A percentile compares a stretch with the other conserved stretches of the same genome.
phyloP scores from a whole-genome alignment of 176 grass and related monocot species.

The Aegilops longissima region DNA sequence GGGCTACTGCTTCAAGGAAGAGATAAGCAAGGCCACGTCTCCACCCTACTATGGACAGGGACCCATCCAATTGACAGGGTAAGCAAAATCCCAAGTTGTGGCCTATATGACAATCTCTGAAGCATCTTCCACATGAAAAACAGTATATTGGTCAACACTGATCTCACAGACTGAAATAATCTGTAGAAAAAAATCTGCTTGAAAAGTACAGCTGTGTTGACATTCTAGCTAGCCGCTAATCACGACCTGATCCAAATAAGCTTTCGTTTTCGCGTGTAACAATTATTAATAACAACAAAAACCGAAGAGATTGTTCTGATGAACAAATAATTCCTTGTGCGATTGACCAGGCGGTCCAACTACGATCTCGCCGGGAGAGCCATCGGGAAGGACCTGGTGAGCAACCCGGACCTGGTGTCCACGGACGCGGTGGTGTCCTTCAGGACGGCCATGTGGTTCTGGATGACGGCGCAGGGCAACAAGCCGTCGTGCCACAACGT shows the following conservation, averaged over 20 bases:
- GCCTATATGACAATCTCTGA: not conserved
- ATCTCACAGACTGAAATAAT: not conserved
- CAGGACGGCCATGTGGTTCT: slow-evolving; percentile 66
- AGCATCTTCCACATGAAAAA: not conserved
- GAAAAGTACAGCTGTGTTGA: not conserved
- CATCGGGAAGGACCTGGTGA: slow-evolving; percentile 39
- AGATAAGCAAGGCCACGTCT: not conserved
- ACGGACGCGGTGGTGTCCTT: slow-evolving; percentile 49
- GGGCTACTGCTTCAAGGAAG: slow-evolving; percentile 63
- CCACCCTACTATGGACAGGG: slow-evolving; percentile 48
- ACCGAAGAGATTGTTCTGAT: not conserved
- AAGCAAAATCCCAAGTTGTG: not conserved
- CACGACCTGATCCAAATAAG: not conserved
- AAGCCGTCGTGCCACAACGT: slow-evolving; percentile 65
- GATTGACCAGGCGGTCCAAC: slow-evolving; percentile 39
- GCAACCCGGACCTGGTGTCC: slow-evolving; percentile 54
- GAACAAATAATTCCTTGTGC: not conserved
- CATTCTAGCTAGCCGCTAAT: not conserved
- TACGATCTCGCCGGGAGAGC: slow-evolving; percentile 44
- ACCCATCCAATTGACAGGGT: slow-evolving; percentile 57
- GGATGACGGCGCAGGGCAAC: slow-evolving; percentile 51
- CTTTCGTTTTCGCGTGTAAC: not conserved
- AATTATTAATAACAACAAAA: no score
- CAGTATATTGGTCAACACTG: not conserved
- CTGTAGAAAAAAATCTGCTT: not conserved